A percentile compares a stretch with the other conserved stretches of the same genome.
phyloP scores from a whole-genome alignment of 352 stramenopile genomes.

The Globisporangium parvum region DNA sequence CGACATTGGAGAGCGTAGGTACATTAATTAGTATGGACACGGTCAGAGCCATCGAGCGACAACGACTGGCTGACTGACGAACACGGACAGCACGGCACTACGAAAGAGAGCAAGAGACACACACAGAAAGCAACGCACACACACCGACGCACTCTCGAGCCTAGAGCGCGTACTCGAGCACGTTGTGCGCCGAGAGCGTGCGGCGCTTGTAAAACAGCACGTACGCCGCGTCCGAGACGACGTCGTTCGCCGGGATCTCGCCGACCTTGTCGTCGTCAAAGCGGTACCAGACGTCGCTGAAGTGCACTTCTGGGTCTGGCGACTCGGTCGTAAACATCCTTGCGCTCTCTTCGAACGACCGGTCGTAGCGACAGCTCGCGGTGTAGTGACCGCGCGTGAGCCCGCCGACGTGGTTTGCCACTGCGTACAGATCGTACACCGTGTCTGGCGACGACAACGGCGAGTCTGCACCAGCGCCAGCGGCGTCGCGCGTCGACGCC shows the following conservation, averaged over 20 bases:
- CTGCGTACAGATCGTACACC: conserved; percentile 95
- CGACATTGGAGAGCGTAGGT: conserved; percentile 1
- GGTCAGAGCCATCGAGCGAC: too few species aligned
- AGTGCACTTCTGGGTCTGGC: conserved; percentile 31
- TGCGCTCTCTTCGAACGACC: conserved; percentile 54
- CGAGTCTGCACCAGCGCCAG: not conserved
- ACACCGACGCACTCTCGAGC: not conserved
- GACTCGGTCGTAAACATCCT: conserved; percentile 30
- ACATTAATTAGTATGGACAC: too few species aligned
- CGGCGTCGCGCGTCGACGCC: conserved; percentile 8
- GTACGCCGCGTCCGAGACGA: conserved; percentile 84
- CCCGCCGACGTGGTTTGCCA: conserved; percentile 97
- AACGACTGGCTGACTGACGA: too few species aligned
- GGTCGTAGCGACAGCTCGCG: conserved; percentile 71
- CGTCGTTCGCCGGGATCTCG: conserved; percentile 62
- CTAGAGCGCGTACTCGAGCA: conserved; percentile 60
- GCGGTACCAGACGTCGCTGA: conserved; percentile 66
- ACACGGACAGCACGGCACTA: not conserved
- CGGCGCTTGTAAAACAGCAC: conserved; percentile 91
- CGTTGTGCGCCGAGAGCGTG: conserved; percentile 60
- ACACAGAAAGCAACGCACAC: not conserved
- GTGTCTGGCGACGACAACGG: not conserved
- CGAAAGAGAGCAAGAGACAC: not conserved
- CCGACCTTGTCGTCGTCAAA: conserved; percentile 82
- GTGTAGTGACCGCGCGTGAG: conserved; percentile 95